These are phyloP conservation scores for Suhomyces anneliseae DNA, from an alignment of 1,139 yeast genomes.

Conservation along the genomic window DNA sequence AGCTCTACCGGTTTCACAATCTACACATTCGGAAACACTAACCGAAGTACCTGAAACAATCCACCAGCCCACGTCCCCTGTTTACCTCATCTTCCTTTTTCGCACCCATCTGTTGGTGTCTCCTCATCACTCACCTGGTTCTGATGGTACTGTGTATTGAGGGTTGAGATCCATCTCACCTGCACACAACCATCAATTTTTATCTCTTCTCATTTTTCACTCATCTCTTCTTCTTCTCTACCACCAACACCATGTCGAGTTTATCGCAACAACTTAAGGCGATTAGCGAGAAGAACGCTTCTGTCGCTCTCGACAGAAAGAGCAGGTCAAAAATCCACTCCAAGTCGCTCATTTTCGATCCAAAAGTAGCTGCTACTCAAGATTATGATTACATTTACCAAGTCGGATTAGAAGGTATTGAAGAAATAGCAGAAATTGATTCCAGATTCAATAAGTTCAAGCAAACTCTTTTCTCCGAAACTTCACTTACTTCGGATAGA, in stretches of 20 bases:
- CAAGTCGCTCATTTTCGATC: slow-evolving; percentile 81
- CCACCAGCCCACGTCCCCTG: too few relatives aligned
- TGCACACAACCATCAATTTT: slow-evolving; percentile 3
- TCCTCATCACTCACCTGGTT: not conserved
- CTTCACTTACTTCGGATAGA: slow-evolving; percentile 78
- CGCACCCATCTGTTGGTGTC: not conserved
- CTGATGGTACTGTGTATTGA: not conserved
- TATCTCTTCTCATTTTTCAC: slow-evolving; percentile 10
- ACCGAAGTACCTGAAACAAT: too few relatives aligned
- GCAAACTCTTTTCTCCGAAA: slow-evolving; percentile 74
- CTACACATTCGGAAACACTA: too few relatives aligned
- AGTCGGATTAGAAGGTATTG: slow-evolving; percentile 72
- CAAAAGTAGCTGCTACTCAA: slow-evolving; percentile 87
- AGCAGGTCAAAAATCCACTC: slow-evolving; percentile 84
- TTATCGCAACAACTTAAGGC: slow-evolving; percentile 81
- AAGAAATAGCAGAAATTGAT: slow-evolving; percentile 70
- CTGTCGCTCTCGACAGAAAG: slow-evolving; percentile 84
- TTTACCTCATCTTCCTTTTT: not conserved
- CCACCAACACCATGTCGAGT: slow-evolving; percentile 40
- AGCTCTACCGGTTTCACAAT: too few relatives aligned
- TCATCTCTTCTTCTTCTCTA: slow-evolving; percentile 1
- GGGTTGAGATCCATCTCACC: not conserved
- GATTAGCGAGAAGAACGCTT: slow-evolving; percentile 64
- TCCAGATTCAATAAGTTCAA: slow-evolving; percentile 70
- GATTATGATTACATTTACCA: slow-evolving; percentile 82